These are phyloP conservation scores for Colletotrichum costaricense DNA, from an alignment of 2,329 filamentous ascomycete genomes.

Conservation along the genomic window DNA sequence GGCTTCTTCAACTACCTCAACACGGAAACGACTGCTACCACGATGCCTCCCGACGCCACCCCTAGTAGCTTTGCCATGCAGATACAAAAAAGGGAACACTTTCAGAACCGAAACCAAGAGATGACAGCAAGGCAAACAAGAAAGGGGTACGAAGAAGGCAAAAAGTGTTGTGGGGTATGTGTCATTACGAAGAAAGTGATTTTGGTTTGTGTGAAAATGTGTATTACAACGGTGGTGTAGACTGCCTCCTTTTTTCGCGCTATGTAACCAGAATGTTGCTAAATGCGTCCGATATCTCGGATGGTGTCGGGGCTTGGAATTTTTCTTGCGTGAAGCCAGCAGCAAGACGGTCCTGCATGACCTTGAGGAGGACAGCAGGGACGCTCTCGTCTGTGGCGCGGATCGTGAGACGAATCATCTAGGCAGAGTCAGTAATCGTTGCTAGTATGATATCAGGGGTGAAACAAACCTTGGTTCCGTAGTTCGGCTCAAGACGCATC, in stretches of 20 bases:
- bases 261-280: conserved; percentile 64
- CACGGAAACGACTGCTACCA: conserved; percentile 22
- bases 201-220: background rate
- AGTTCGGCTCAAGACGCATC: conserved; percentile 94
- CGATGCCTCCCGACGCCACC: conserved; percentile 30
- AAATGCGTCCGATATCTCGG: conserved; percentile 67
- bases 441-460: background rate
- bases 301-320: conserved; percentile 53
- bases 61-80: conserved; percentile 28
- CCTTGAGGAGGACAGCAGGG: conserved; percentile 80
- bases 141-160: background rate
- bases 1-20: background rate
- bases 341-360: conserved; percentile 87
- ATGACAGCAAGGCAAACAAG: background rate
- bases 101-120: background rate
- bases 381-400: conserved; percentile 93
- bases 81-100: background rate
- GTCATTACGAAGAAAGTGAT: conserved; percentile 17
- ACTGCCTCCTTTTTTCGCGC: background rate
- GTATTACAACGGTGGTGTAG: conserved; percentile 6
- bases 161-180: conserved; percentile 16
- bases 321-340: conserved; percentile 59
- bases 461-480: conserved; percentile 78
- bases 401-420: conserved; percentile 97
- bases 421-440: conserved; percentile 35